Evolutionary conservation across 768 basidiomycete species (phyloP).

Genomic region (Suillus spraguei): DNA sequence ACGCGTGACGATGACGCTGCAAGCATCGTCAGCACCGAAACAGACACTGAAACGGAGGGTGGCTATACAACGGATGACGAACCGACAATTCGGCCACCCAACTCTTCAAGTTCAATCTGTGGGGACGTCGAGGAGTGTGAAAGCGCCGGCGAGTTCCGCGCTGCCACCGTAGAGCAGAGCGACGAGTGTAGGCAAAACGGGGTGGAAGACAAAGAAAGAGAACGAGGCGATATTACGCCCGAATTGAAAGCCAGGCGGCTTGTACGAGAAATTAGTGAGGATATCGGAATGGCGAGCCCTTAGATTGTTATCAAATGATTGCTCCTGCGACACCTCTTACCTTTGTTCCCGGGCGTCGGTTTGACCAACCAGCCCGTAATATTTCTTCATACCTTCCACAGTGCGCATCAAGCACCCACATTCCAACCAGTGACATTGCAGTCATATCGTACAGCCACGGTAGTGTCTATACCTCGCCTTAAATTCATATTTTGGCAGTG

Average conservation of each 20-base stretch:
- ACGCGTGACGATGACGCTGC: conserved; percentile 35
- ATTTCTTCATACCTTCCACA: conserved; percentile 26
- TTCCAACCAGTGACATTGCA: conserved; percentile 19
- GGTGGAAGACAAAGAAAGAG: conserved; percentile 14
- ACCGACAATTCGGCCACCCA: conserved; percentile 70
- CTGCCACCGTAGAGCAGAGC: conserved; percentile 15
- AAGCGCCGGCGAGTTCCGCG: conserved; percentile 31
- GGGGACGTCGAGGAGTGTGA: conserved; percentile 40
- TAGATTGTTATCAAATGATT: conserved; percentile 13
- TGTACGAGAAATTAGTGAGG: conserved; percentile 33
- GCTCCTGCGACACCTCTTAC: conserved; percentile 1
- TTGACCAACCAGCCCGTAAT: conserved; percentile 27
- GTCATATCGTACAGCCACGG: conserved; percentile 21
- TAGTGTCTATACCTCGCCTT: conserved; percentile 33
- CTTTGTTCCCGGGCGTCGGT: conserved; percentile 13
- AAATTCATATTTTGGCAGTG: not conserved
- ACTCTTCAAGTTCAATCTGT: conserved; percentile 41
- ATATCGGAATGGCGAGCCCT: conserved; percentile 34
- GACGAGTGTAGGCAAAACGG: conserved; percentile 1
- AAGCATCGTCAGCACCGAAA: conserved; percentile 37
- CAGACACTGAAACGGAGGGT: conserved; percentile 51
- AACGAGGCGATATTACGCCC: conserved; percentile 35
- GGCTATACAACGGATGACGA: conserved; percentile 76
- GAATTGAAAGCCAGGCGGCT: conserved; percentile 32
- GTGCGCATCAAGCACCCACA: conserved; percentile 17